Base-by-base conservation (phyloP, 2,329 filamentous ascomycete species). In the Sphaerulina vaccinii region DNA sequence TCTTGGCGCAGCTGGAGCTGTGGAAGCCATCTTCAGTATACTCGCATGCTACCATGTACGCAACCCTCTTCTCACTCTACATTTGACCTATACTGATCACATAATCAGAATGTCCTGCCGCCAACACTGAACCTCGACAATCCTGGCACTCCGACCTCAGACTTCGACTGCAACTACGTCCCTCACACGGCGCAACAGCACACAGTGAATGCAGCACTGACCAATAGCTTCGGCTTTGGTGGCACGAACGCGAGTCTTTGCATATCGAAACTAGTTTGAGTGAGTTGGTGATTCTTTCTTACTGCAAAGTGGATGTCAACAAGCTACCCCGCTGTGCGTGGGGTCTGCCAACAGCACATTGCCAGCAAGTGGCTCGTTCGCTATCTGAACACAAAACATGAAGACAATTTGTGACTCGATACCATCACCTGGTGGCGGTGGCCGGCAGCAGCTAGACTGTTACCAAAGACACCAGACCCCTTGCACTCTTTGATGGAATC, bases 141-240 rank as follows among this genome's bases (percentile, higher is more conserved):
- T 5, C 78, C 84, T 5, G 82, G 73, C 7, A 67, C 75, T 51
- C 73, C 85, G 37, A 77, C 82, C 1, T 79, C 76, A 51, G 79
- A 83, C 3, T 86, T 88, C 48, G 75, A 84, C 57, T 95, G 92
- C 74, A 96, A 97, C 67, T 92, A 96, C 69, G 84, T 96, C 3
- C 82, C 90, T 0, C 76, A 83, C 3, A 66, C 75, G 39, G 79
- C 90, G 0, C 91, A 96, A 70, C 70, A 86, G 46, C 84, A 82
- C 59, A 68, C 76, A 2, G 82, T 97, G 9, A 74, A 83, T 51
- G 85, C 92, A 18, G 88, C 88, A 4, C 64, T 99, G 52, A 93
- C 89, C 3, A 99, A 99, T 66, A 97, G 92, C 68, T 99, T 99
- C 73, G 93, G 93, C 0, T 99, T 99, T 73, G 93, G 93, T 9